Conservation (phyloP, 495 filamentous ascomycete species). For the Penicillium paradoxum region DNA sequence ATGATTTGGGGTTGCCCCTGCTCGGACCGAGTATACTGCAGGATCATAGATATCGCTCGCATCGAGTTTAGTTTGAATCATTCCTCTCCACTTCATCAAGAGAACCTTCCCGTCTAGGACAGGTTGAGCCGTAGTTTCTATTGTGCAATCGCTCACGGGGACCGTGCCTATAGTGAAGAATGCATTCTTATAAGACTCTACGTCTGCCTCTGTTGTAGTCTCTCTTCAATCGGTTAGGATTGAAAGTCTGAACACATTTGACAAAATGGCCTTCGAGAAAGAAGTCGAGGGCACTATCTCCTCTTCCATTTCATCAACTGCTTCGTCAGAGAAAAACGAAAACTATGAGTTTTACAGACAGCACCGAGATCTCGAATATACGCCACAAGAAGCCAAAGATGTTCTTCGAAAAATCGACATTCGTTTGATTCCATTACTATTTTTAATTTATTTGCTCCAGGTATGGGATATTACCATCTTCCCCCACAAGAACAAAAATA, state of each 20-base stretch:
- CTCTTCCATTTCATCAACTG: conserved; percentile 3
- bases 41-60: background rate
- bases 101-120: background rate
- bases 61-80: background rate
- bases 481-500: background rate
- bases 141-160: conserved; percentile 1
- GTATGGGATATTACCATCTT: conserved; percentile 7
- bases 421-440: conserved; percentile 50
- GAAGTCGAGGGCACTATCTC: conserved; percentile 13
- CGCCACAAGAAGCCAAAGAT: conserved; percentile 41
- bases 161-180: background rate
- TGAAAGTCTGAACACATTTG: background rate
- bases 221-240: background rate
- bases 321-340: conserved; percentile 19
- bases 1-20: background rate
- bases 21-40: background rate
- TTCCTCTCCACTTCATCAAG: background rate
- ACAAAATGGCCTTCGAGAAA: conserved; percentile 1
- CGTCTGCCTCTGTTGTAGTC: background rate
- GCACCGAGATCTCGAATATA: conserved; percentile 30
- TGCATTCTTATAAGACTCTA: conserved; percentile 3
- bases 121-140: background rate
- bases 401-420: conserved; percentile 53
- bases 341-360: conserved; percentile 24
- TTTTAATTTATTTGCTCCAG: conserved; percentile 49